Base-by-base conservation (phyloP, 345 rosid species). In the Garcia nutans region DNA sequence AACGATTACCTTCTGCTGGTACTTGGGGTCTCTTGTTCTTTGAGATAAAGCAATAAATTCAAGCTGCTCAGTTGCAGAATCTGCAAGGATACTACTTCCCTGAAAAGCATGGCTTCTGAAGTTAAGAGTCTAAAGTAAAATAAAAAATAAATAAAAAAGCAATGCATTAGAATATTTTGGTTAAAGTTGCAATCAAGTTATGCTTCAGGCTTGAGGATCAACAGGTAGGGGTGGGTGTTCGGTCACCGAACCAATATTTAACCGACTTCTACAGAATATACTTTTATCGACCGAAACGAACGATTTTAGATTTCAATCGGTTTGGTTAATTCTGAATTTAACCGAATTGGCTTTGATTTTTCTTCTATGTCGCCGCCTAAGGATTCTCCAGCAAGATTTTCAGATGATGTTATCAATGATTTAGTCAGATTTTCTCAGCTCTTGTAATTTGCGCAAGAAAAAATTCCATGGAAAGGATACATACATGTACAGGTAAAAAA, bases 11-110 rank as follows among this genome's bases (percentile, higher is more conserved):
- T 91, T 96, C 84, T 84, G 89, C 82, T 92, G 98, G 79, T 96
- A 96, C 78, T 90, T 96, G 9, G 86, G 96, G 74, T 96, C 97
- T 73, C 93, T 95, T 61, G 98, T 93, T 80, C 98, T 92, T 76
- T 93, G 99, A 68, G 99, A 93, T 78, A 96, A 98, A 74, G 97
- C 97, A 72, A 96, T 92, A 78, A 96, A 96, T 73, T 96, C 99
- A 19, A 96, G 84, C 88, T 93, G 98, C 82, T 96, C 99, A 3
- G 99, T 92, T 73, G 97, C 99, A 55, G 98, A 90, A 83, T 96
- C 99, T 66, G 99, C 99, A 72, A 96, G 96, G 72, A 96, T 93
- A 84, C 97, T 96, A 57, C 49, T 37, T 37, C 41, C 41, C 41
- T 37, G 41, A 37, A 37, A 37, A 37, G 41, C 41, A 37, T 6